Evolutionary conservation across 192 early-diverging fungal genomes (phyloP), one percentile per base, ranked within the genome.

Genomic region (Coemansia sp.): DNA sequence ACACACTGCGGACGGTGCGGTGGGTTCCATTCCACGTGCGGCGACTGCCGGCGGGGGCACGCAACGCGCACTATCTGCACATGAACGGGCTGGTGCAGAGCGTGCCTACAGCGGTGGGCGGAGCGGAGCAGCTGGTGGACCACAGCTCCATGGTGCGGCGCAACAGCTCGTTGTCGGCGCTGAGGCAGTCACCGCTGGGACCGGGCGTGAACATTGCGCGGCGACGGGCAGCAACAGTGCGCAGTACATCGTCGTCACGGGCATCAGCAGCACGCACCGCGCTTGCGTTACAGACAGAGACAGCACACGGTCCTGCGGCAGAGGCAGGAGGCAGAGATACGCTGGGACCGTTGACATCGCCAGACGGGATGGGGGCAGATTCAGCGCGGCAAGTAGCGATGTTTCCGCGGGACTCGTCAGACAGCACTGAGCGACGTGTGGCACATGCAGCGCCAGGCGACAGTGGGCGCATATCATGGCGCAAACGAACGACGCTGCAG

Each of bases 341-440:
- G 32, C 32, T 35, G 37, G n/a, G 43, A 25, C 10, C 15, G 59
- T 41, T 73, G 24, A 7, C 53, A 4, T 75, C 72, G 21, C 72
- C 53, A 14, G 59, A 65, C 23, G 47, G 50, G 4, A 32, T 57
- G 22, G 72, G 41, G 21, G 27, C 38, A 17, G 67, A 57, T 0
- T 65, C 62, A 2, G 29, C 22, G 43, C 27, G 51, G 7, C 72
- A 69, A 27, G 29, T 75, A 35, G 72, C 72, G 50, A 75, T 75
- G 72, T 75, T 68, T 52, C 72, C 72, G 10, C 61, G 37, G 21
- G 51, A 54, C 6, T 12, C 35, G 48, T 12, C 41, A n/a, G 41
- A 45, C 41, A 45, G 41, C 15, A 8, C 32, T 35, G 32, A 35
- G 32, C 7, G 32, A 35, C 32, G 1, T 1, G 41, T 23, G 25